Base-by-base conservation (phyloP, 2,329 filamentous ascomycete genomes). In the Sarocladium brachiariae region DNA sequence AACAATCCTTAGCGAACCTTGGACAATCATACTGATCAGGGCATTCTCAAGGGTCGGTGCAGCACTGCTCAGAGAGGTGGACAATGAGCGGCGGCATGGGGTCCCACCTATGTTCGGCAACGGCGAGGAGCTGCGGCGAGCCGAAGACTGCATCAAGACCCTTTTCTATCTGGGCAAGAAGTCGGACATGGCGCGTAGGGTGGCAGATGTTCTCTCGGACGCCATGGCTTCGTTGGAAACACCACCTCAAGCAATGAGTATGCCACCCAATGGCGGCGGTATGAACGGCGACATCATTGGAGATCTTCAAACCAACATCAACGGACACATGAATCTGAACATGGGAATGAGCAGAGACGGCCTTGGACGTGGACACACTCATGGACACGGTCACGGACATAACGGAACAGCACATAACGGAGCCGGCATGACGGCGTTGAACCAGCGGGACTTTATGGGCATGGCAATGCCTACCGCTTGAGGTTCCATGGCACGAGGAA, bases 1-100 rank as follows among this genome's bases (percentile, higher is more conserved):
- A 2, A 73, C 78, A 1, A 66, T 83, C n/a, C 58, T 83, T 51
- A 80, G 77, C 1, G 78, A 82, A 55, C 79, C 79, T 2, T 82
- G 78, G 78, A 80, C 77, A 1, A 72, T 74, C 34, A 71, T 81
- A 2, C 61, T 81, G 24, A 73, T 80, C 38, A 67, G 75, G 23
- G 71, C 71, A 0, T 81, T 81, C 52, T 69, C 73, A 21, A 75
- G 71, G 57, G 73, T 76, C 0, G 71, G 63, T 2, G 57, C 65
- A 4, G 51, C 65, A 14, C 61, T 68, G 19, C 56, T 80, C 4
- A 64, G 70, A 7, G 63, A 62, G 27, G 60, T 57, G 2, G 62
- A 65, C 23, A 55, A 62, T 51, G 54, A 56, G 37, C 56, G 57
- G 30, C 55, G 56, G 23, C 59, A 60, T 14, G 46, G 46, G 18